Evolutionary conservation across 352 stramenopile genomes (phyloP).

Genomic region (Phytophthora chlamydospora): DNA sequence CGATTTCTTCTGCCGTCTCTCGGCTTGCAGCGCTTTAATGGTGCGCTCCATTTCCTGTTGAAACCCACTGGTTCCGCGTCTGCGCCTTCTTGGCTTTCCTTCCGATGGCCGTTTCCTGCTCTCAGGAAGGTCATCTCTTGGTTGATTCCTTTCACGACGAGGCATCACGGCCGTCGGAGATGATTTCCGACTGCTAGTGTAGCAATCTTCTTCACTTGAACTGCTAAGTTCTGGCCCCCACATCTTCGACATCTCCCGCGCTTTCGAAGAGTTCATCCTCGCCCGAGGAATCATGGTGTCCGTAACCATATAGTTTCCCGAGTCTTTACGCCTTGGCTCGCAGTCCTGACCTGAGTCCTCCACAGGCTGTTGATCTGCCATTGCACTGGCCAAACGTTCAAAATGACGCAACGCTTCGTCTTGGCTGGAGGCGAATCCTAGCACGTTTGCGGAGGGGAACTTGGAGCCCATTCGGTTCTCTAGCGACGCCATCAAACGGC

Average conservation of each 20-base stretch:
- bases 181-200: too few species aligned
- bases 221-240: too few species aligned
- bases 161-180: too few species aligned
- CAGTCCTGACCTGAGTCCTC: not conserved
- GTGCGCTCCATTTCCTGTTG: conserved; percentile 24
- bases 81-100: not conserved
- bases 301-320: too few species aligned
- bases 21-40: conserved; percentile 43
- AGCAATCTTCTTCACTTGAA: too few species aligned
- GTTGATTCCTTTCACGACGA: too few species aligned
- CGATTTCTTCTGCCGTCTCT: conserved; percentile 40
- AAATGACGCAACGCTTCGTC: conserved; percentile 14
- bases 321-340: too few species aligned
- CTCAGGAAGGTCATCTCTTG: too few species aligned
- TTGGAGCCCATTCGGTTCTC: conserved; percentile 6
- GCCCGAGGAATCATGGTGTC: too few species aligned
- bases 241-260: too few species aligned
- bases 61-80: not conserved
- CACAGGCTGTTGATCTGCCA: not conserved
- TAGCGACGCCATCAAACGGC: conserved; percentile 18
- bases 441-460: not conserved
- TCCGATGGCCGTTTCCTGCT: not conserved
- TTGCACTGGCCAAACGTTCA: conserved; percentile 10
- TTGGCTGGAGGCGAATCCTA: not conserved
- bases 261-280: too few species aligned